These are phyloP conservation scores for Trichoderma atrobrunneum DNA, from an alignment of 2,329 filamentous ascomycete species.

Conservation along the genomic window DNA sequence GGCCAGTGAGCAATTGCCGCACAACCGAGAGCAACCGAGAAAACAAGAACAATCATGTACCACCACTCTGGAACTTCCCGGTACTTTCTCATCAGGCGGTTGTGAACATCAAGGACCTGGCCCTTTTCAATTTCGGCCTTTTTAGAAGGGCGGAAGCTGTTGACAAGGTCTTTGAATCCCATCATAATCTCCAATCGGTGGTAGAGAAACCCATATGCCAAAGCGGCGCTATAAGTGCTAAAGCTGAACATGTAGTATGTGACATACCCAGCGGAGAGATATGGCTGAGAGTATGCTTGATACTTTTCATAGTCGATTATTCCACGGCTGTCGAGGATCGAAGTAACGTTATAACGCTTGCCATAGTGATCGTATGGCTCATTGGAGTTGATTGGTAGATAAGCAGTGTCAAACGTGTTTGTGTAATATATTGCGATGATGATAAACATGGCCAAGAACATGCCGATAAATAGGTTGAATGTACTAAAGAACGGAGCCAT, in stretches of 20 bases:
- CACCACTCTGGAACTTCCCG: slow-evolving; percentile 47
- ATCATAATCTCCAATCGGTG: slow-evolving; percentile 12
- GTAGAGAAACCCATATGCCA: slow-evolving; percentile 15
- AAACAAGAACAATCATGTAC: slow-evolving; percentile 41
- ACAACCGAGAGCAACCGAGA: slow-evolving; percentile 29
- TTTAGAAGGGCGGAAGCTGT: slow-evolving; percentile 16
- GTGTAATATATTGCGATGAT: slow-evolving; percentile 42
- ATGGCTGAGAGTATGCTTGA: slow-evolving; percentile 44
- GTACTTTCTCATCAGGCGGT: slow-evolving; percentile 40
- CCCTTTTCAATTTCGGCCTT: neutral
- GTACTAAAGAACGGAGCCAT: slow-evolving; percentile 39
- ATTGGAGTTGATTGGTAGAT: slow-evolving; percentile 46
- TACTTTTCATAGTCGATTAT: slow-evolving; percentile 39
- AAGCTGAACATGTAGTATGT: slow-evolving; percentile 33
- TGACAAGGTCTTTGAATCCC: slow-evolving; percentile 14
- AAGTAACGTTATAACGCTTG: slow-evolving; percentile 34
- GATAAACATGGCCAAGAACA: slow-evolving; percentile 36
- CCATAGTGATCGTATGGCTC: slow-evolving; percentile 43
- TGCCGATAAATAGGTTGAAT: slow-evolving; percentile 37
- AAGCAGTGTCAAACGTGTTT: slow-evolving; percentile 44
- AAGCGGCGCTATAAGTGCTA: slow-evolving; percentile 4
- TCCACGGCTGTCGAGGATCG: slow-evolving; percentile 29
- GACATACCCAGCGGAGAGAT: slow-evolving; percentile 43
- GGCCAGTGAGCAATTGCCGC: slow-evolving; percentile 37
- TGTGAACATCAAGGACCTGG: slow-evolving; percentile 37